A percentile compares a stretch with the other conserved stretches of the same genome.
These are phyloP conservation scores for Plantago ovata DNA, from an alignment of 257 asterid species.

Conservation along the genomic window DNA sequence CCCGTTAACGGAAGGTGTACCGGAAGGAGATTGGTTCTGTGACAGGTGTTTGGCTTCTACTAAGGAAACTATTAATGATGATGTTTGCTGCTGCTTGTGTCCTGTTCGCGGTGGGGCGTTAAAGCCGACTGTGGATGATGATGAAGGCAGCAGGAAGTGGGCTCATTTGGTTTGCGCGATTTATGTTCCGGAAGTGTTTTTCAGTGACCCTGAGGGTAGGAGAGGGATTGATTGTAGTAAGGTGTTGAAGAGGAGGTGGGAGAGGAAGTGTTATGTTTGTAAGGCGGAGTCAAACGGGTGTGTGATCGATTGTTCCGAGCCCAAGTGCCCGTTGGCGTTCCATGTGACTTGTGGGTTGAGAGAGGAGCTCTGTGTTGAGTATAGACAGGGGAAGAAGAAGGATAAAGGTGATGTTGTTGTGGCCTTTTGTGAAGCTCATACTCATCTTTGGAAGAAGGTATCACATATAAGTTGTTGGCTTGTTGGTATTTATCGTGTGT, in stretches of 20 bases:
- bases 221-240: slow-evolving; percentile 59
- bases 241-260: slow-evolving; percentile 64
- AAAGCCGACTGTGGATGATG: slow-evolving; percentile 55
- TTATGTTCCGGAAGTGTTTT: slow-evolving; percentile 84
- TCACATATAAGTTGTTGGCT: too few species aligned
- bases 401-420: slow-evolving; percentile 56
- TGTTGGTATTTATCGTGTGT: background rate
- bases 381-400: slow-evolving; percentile 44
- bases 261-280: slow-evolving; percentile 52
- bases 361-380: slow-evolving; percentile 61
- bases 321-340: slow-evolving; percentile 53
- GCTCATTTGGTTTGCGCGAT: slow-evolving; percentile 82
- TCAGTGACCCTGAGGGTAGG: slow-evolving; percentile 49
- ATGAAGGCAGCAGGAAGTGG: too few species aligned
- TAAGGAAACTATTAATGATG: background rate
- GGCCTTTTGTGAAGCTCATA: slow-evolving; percentile 66
- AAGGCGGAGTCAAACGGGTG: slow-evolving; percentile 42
- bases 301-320: slow-evolving; percentile 80
- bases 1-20: slow-evolving; percentile 59
- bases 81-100: slow-evolving; percentile 62
- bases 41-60: slow-evolving; percentile 36
- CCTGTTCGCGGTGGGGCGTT: slow-evolving; percentile 64
- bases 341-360: slow-evolving; percentile 82
- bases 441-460: slow-evolving; percentile 86
- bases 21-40: slow-evolving; percentile 92